These are phyloP conservation scores for Scleroderma citrinum DNA, from an alignment of 768 basidiomycete genomes.

Conservation along the genomic window DNA sequence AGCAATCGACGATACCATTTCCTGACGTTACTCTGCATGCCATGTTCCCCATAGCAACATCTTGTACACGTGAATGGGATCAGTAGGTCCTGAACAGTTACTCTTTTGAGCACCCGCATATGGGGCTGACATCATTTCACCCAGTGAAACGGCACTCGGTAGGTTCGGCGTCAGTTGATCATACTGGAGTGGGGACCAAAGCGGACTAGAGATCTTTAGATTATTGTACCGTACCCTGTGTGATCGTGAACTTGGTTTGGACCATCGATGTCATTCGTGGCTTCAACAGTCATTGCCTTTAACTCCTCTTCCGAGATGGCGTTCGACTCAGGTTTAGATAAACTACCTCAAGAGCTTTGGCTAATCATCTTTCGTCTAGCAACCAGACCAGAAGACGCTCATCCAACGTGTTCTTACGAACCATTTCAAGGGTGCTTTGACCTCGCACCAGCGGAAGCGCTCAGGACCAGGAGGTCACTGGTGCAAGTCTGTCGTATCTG, in stretches of 20 bases:
- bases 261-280: not conserved
- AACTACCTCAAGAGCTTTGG: slow-evolving; percentile 52
- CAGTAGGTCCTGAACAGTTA: not conserved
- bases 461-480: slow-evolving; percentile 36
- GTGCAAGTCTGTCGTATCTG: slow-evolving; percentile 54
- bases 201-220: too few relatives aligned
- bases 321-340: not conserved
- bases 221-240: not conserved
- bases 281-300: not conserved
- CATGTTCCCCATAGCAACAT: slow-evolving; percentile 7
- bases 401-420: slow-evolving; percentile 30
- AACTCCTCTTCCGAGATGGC: not conserved
- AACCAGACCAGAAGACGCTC: slow-evolving; percentile 22
- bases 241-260: not conserved
- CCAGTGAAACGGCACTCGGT: too few relatives aligned
- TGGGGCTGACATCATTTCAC: too few relatives aligned
- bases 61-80: slow-evolving; percentile 1
- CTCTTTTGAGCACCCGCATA: too few relatives aligned
- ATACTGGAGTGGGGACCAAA: not conserved
- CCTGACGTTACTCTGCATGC: slow-evolving; percentile 13
- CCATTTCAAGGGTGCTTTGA: slow-evolving; percentile 41
- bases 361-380: slow-evolving; percentile 45
- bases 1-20: slow-evolving; percentile 28
- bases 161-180: too few relatives aligned
- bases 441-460: slow-evolving; percentile 21